These are phyloP conservation scores for Allium sativum DNA, from an alignment of 106 monocot genomes.

Conservation along the genomic window DNA sequence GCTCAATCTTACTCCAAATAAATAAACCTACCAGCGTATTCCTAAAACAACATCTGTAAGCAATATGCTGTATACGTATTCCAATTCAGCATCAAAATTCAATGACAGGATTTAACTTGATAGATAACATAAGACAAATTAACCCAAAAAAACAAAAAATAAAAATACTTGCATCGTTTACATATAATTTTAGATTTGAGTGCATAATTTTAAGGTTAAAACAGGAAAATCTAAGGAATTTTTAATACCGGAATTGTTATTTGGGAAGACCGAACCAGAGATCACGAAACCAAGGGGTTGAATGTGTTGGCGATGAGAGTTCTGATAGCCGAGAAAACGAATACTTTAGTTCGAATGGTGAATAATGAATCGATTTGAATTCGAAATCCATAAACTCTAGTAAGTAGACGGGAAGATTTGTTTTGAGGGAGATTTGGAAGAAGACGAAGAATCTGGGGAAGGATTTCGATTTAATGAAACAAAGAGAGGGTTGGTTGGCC, in stretches of 20 bases:
- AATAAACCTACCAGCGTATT: too few species aligned
- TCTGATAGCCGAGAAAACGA: slow-evolving; percentile 1
- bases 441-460: too few species aligned
- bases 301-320: background rate
- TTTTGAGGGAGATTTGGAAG: too few species aligned
- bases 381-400: slow-evolving; percentile 3
- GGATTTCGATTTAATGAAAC: too few species aligned
- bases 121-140: background rate
- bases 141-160: background rate
- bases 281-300: slow-evolving; percentile 8
- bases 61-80: too few species aligned
- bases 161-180: background rate
- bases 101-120: background rate
- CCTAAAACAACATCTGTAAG: too few species aligned
- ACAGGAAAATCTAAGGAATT: background rate
- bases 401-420: background rate
- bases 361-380: background rate
- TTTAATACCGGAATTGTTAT: background rate
- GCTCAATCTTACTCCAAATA: too few species aligned
- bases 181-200: background rate
- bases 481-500: too few species aligned
- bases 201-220: background rate
- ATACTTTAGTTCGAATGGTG: slow-evolving; percentile 3
- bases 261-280: slow-evolving; percentile 2
- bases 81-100: background rate